These are phyloP conservation scores for Talaromyces liani DNA, from an alignment of 495 filamentous ascomycete species.

Conservation along the genomic window DNA sequence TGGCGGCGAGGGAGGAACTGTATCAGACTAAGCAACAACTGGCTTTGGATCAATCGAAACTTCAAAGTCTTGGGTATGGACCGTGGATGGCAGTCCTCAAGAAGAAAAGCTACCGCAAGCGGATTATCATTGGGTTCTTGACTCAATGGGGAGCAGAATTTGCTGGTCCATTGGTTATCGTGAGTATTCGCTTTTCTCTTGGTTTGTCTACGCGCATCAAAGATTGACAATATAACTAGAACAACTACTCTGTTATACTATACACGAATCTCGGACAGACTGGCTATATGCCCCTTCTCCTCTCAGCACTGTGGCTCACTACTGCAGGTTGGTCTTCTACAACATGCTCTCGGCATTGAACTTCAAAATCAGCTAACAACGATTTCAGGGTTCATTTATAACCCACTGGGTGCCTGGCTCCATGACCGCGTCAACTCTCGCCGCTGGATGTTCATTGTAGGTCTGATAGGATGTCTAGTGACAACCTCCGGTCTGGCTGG, in stretches of 20 bases:
- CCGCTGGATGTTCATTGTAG: slow-evolving; percentile 38
- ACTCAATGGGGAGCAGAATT: slow-evolving; percentile 33
- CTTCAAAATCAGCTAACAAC: slow-evolving; percentile 7
- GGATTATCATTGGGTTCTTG: slow-evolving; percentile 34
- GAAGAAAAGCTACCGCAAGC: slow-evolving; percentile 35
- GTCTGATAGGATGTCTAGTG: slow-evolving; percentile 28
- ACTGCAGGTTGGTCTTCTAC: slow-evolving; percentile 23
- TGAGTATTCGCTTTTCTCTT: slow-evolving; percentile 9
- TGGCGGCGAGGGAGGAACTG: slow-evolving; percentile 20
- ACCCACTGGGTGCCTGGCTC: slow-evolving; percentile 38
- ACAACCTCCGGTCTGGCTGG: slow-evolving; percentile 34
- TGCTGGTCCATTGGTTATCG: slow-evolving; percentile 30
- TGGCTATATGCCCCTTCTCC: slow-evolving; percentile 37
- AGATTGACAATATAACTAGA: slow-evolving; percentile 11
- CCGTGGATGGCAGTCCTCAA: slow-evolving; percentile 29
- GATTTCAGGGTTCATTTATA: slow-evolving; percentile 31
- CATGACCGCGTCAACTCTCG: slow-evolving; percentile 39
- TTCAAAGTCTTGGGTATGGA: slow-evolving; percentile 17
- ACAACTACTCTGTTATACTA: slow-evolving; percentile 44
- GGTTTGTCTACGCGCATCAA: background rate
- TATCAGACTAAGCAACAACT: slow-evolving; percentile 34
- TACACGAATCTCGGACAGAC: slow-evolving; percentile 39
- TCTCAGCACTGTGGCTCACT: slow-evolving; percentile 41
- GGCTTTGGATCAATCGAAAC: slow-evolving; percentile 23
- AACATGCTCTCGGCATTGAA: background rate